Evolutionary conservation across 805 yeast species (phyloP).

Genomic region (Spathaspora hagerdaliae): DNA sequence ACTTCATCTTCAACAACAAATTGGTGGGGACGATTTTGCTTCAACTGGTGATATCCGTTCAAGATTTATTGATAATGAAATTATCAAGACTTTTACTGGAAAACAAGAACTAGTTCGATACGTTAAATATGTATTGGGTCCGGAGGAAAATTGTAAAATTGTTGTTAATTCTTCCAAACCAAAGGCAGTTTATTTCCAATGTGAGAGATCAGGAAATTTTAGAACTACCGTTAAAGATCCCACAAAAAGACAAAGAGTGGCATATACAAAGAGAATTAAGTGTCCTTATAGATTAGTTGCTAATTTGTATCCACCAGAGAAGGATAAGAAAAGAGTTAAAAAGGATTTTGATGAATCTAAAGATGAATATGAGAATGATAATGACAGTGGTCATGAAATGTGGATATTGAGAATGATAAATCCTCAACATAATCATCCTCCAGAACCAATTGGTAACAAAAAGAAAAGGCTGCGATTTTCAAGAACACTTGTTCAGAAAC

Average conservation of each 20-base stretch:
- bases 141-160: constrained; percentile 37
- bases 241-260: constrained; percentile 42
- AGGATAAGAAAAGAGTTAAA: constrained; percentile 34
- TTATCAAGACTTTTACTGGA: constrained; percentile 23
- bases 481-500: constrained; percentile 42
- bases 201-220: constrained; percentile 42
- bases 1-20: constrained; percentile 4
- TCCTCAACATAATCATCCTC: constrained; percentile 43
- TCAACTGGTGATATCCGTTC: constrained; percentile 17
- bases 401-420: constrained; percentile 47
- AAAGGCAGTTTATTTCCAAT: constrained; percentile 45
- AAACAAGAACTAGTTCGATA: constrained; percentile 25
- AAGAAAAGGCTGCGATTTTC: constrained; percentile 38
- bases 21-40: constrained; percentile 8
- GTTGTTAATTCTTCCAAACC: constrained; percentile 46
- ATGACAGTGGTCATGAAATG: constrained; percentile 29
- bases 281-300: constrained; percentile 45
- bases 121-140: constrained; percentile 37
- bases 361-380: constrained; percentile 6
- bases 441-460: constrained; percentile 32
- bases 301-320: constrained; percentile 41
- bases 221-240: constrained; percentile 46
- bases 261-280: constrained; percentile 44
- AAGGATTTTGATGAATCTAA: constrained; percentile 17
- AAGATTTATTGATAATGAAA: constrained; percentile 27